phyloP scores from a whole-genome alignment of 2,329 filamentous ascomycete genomes.

The Balansia obtecta region DNA sequence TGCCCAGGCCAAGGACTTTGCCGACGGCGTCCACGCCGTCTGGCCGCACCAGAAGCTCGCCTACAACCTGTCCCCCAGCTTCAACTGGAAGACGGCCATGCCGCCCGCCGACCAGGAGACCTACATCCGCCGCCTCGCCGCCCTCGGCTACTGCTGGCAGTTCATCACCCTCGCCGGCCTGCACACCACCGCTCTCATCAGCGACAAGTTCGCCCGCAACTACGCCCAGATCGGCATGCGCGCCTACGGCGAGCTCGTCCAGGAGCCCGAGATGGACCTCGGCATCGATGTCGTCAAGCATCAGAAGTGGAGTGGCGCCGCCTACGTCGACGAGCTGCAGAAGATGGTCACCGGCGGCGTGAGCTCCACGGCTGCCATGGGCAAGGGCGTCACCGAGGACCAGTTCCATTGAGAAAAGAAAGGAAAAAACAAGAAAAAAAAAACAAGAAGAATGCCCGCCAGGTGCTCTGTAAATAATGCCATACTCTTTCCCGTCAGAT shows the following conservation, averaged over 20 bases:
- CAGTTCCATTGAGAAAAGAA: no score
- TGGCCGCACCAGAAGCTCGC: constrained; percentile 97
- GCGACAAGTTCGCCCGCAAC: constrained; percentile 74
- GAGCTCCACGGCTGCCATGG: constrained; percentile 89
- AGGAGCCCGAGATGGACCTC: constrained; percentile 90
- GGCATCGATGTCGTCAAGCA: constrained; percentile 93
- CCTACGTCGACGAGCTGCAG: constrained; percentile 85
- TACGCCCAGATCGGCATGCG: constrained; percentile 81
- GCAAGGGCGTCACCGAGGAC: constrained; percentile 93
- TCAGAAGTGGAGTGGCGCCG: constrained; percentile 96
- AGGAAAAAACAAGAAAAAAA: no score
- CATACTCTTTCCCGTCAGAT: no score
- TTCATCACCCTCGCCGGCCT: constrained; percentile 98
- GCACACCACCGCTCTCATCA: constrained; percentile 89
- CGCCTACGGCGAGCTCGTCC: constrained; percentile 91
- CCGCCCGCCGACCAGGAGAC: constrained; percentile 85
- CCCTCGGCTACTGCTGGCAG: constrained; percentile 96
- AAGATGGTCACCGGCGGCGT: constrained; percentile 97
- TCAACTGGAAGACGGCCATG: constrained; percentile 99
- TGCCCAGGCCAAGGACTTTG: constrained; percentile 84
- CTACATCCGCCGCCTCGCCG: constrained; percentile 80
- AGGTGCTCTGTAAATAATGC: no score
- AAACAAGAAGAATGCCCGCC: no score
- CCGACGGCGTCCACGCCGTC: constrained; percentile 81
- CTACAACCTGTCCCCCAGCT: constrained; percentile 96